Evolutionary conservation across 257 asterid genomes (phyloP), one percentile per base, ranked within the genome.

Genomic region (Nicotiana undulata): DNA sequence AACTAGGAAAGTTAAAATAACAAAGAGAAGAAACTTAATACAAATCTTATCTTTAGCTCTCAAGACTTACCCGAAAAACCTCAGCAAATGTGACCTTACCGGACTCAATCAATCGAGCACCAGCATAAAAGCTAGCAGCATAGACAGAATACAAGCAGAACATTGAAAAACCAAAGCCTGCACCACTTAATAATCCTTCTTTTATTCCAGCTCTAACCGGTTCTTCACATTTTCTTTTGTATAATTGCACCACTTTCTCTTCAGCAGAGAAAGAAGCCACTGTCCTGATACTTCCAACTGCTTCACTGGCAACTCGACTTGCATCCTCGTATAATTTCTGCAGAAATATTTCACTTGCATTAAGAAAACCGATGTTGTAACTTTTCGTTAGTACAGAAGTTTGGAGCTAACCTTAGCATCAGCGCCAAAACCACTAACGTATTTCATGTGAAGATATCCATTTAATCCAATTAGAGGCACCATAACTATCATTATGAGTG

Each of bases 191-290:
- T 80, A 94, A 3, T 51, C 97, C 98, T 86, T 88, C 94, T 60
- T 86, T 86, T 32, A 93, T 87, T 81, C 98, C 98, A 66, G 84
- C 89, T 75, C 82, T 89, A 86, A 82, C 76, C 3, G 98, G 98
- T 2, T 87, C 98, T 85, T 93, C 91, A 61, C 98, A 94, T 86
- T 90, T 90, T n/a, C 51, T 82, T 79, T 85, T 88, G 90, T 94
- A 93, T 83, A 90, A 80, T 24, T 49, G 90, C 95, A 93, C 89
- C 51, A 94, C 92, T 85, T 89, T 94, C 65, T 91, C 97, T 84
- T 94, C 97, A 0, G 98, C 97, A 67, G 98, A 93, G 83, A 90
- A 94, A 66, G 98, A 94, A 65, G 98, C 98, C 17, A 94, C 89
- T 15, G 98, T 94, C 81, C 97, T 82, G 83, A 93, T 93, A 82